A percentile compares a stretch with the other conserved stretches of the same genome.
phyloP scores from a whole-genome alignment of 768 basidiomycete genomes.

The Naganishia randhawae region DNA sequence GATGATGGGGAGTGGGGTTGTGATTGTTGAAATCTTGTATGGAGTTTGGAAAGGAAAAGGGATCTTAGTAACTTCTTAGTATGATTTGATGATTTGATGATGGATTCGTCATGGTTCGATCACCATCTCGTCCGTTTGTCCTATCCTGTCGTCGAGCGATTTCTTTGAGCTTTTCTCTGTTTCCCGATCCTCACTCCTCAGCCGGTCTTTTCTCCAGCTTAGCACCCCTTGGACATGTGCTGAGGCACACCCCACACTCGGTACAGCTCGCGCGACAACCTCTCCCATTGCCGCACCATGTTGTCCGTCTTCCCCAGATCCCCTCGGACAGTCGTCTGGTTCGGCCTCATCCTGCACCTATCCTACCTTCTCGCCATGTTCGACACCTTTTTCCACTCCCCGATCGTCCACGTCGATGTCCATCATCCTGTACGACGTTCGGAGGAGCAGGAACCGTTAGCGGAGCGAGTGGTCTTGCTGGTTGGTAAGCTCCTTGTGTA shows the following conservation, averaged over 20 bases:
- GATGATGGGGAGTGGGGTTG: neutral
- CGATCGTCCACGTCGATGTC: slow-evolving; percentile 27
- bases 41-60: neutral
- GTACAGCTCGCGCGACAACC: too few species aligned
- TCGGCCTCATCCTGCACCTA: slow-evolving; percentile 71
- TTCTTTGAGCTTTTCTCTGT: too few species aligned
- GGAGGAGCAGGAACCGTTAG: slow-evolving; percentile 55
- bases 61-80: neutral
- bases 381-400: slow-evolving; percentile 74
- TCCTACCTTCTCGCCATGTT: slow-evolving; percentile 59
- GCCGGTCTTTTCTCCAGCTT: neutral
- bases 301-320: slow-evolving; percentile 17
- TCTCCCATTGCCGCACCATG: neutral
- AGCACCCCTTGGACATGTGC: neutral
- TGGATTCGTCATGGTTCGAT: slow-evolving; percentile 4
- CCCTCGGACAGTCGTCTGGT: slow-evolving; percentile 49
- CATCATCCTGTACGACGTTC: slow-evolving; percentile 64
- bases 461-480: slow-evolving; percentile 73
- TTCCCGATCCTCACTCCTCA: neutral
- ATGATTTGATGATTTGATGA: too few species aligned
- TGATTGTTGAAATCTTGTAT: neutral
- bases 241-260: neutral
- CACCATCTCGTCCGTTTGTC: neutral
- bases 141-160: too few species aligned
- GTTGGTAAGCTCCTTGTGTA: slow-evolving; percentile 58